phyloP scores from a whole-genome alignment of 2,329 filamentous ascomycete genomes.

The Aurifilum marmelostoma region DNA sequence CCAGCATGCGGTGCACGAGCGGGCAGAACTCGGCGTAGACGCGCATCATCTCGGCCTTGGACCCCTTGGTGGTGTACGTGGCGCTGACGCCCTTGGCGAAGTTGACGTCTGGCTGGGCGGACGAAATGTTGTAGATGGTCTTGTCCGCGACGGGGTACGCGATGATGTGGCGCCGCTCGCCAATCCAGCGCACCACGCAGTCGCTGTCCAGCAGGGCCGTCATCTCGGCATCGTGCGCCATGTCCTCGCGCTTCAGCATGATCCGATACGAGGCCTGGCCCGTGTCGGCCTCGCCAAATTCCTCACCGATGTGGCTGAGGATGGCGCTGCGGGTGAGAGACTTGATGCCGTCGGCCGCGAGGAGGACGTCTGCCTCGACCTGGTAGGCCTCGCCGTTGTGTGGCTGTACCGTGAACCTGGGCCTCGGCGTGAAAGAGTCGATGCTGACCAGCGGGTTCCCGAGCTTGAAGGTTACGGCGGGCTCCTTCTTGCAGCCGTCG shows the following conservation, averaged over 20 bases:
- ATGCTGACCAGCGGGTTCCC: constrained; percentile 59
- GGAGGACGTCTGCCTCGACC: constrained; percentile 56
- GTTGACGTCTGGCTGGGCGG: constrained; percentile 63
- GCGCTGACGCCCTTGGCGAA: constrained; percentile 60
- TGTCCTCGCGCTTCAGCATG: constrained; percentile 70
- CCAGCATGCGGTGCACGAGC: constrained; percentile 60
- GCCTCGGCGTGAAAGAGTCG: constrained; percentile 60
- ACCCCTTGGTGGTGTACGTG: constrained; percentile 66
- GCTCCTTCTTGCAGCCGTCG: constrained; percentile 66
- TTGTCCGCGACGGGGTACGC: constrained; percentile 74
- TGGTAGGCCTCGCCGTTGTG: constrained; percentile 57
- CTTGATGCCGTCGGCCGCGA: constrained; percentile 62
- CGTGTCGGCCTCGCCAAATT: constrained; percentile 65
- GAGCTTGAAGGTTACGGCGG: constrained; percentile 71
- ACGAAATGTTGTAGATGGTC: constrained; percentile 66
- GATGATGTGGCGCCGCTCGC: constrained; percentile 74
- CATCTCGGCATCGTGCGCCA: constrained; percentile 67
- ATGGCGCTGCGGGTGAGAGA: constrained; percentile 55
- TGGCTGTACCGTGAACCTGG: constrained; percentile 62
- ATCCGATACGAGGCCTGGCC: constrained; percentile 80
- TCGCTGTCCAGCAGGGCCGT: constrained; percentile 68
- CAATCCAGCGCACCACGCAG: constrained; percentile 75
- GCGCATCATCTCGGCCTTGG: constrained; percentile 63
- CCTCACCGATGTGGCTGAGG: constrained; percentile 54
- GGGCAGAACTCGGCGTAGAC: constrained; percentile 66